Evolutionary conservation across 2,329 filamentous ascomycete genomes (phyloP), one percentile per base, ranked within the genome.

Genomic region (Aspergillus transmontanensis): DNA sequence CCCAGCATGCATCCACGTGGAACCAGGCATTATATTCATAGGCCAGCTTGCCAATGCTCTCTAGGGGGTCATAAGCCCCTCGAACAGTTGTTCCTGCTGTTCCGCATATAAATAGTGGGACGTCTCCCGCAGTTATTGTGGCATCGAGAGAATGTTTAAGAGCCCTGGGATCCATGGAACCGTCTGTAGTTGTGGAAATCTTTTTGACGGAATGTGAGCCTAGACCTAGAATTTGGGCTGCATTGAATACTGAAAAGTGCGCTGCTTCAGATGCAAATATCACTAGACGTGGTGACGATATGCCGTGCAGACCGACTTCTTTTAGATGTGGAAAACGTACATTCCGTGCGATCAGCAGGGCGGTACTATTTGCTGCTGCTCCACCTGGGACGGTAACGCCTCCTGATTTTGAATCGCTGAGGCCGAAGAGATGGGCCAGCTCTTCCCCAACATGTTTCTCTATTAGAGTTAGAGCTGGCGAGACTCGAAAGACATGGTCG

Each of bases 1-100:
- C 51, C 51, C 51, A 55, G 32, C 32, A 39, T n/a, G 51, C 51
- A 55, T 55, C 51, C 32, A 55, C 51, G 21, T 55, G 51, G 51
- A 55, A 55, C 51, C 51, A 55, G 21, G 51, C 51, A 39, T 55
- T 55, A 23, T 55, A 55, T 39, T 55, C 14, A 26, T 55, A 32
- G 21, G 51, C 51, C 14, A 55, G 51, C 32, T 26, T 39, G 51
- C 32, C 51, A 19, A 55, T 28, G 32, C 21, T 55, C 51, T 39
- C 34, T 28, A 55, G 19, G 21, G 51, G 32, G n/a, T 55, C 51
- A 26, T 55, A 55, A 19, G 51, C 51, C 11, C 51, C 51, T 28
- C 51, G 51, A 36, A 55, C 51, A 16, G 51, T 55, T 14, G 51
- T 55, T 7, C 51, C 51, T 39, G 51, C 51, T 10, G 51, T 55